Percentiles rank a stretch among this genome's conserved stretches.
These are phyloP conservation scores for Penicillium concentricum DNA, from an alignment of 2,329 filamentous ascomycete genomes.

Conservation along the genomic window DNA sequence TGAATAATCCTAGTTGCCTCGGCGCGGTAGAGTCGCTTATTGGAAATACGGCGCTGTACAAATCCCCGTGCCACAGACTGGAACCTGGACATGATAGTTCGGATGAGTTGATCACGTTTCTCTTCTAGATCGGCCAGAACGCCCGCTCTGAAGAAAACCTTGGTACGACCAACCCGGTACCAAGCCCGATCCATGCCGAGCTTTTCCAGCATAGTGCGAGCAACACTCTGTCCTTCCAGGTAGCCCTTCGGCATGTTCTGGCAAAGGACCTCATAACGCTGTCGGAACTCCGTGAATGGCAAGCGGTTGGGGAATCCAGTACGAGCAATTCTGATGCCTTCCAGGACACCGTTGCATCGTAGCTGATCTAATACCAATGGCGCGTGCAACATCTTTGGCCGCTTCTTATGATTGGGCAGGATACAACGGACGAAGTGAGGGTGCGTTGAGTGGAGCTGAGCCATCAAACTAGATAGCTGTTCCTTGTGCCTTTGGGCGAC, in stretches of 20 bases:
- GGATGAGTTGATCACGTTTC: constrained; percentile 86
- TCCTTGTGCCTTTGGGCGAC: constrained; percentile 97
- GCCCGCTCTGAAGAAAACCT: constrained; percentile 96
- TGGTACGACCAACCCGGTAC: constrained; percentile 91
- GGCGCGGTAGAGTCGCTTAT: constrained; percentile 90
- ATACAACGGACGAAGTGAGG: constrained; percentile 98
- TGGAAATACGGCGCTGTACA: constrained; percentile 79
- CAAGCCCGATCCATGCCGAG: constrained; percentile 80
- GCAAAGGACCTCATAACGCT: constrained; percentile 93
- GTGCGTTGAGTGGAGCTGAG: constrained; percentile 89
- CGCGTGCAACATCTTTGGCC: constrained; percentile 86
- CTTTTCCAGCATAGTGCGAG: constrained; percentile 83
- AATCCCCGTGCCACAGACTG: constrained; percentile 91
- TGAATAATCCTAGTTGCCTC: constrained; percentile 96
- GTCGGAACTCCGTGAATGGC: constrained; percentile 88
- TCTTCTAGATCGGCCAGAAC: constrained; percentile 97
- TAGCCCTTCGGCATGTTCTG: constrained; percentile 84
- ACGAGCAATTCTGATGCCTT: constrained; percentile 93
- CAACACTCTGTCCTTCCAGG: constrained; percentile 82
- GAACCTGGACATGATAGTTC: constrained; percentile 89
- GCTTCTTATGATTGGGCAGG: constrained; percentile 95
- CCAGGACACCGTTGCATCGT: constrained; percentile 98
- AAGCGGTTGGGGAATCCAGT: constrained; percentile 96
- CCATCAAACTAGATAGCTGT: constrained; percentile 94
- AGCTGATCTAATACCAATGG: constrained; percentile 94